These are phyloP conservation scores for Leccinum obscurum DNA, from an alignment of 768 basidiomycete species.

Conservation along the genomic window DNA sequence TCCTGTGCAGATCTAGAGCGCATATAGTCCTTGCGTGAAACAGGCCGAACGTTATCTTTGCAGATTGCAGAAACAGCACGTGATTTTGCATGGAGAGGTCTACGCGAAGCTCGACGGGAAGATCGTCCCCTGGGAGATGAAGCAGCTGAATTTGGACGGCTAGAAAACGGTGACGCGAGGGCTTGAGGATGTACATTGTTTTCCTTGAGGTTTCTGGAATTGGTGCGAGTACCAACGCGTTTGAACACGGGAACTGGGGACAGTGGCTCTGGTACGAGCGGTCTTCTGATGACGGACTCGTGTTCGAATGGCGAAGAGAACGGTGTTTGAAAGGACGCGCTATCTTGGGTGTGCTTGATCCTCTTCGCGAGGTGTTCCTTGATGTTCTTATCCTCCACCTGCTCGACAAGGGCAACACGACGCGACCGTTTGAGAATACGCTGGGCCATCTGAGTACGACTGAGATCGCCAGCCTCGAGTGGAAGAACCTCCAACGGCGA, in stretches of 20 bases:
- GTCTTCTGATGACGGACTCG: slow-evolving; percentile 25
- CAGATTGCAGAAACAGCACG: slow-evolving; percentile 39
- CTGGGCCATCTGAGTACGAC: slow-evolving; percentile 41
- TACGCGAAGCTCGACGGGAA: slow-evolving; percentile 17
- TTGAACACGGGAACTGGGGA: slow-evolving; percentile 44
- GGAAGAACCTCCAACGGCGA: slow-evolving; percentile 33
- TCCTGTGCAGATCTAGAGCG: slow-evolving; percentile 16
- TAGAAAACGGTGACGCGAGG: slow-evolving; percentile 49
- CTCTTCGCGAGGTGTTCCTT: slow-evolving; percentile 36
- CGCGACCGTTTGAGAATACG: slow-evolving; percentile 52
- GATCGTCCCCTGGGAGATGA: slow-evolving; percentile 33
- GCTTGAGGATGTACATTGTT: slow-evolving; percentile 28
- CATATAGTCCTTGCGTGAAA: slow-evolving; percentile 30
- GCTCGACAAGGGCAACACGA: slow-evolving; percentile 30
- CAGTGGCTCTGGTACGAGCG: slow-evolving; percentile 33
- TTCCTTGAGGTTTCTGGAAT: slow-evolving; percentile 43
- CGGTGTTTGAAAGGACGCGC: slow-evolving; percentile 20
- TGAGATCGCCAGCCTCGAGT: slow-evolving; percentile 32
- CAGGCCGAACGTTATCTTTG: slow-evolving; percentile 17
- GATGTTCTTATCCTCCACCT: slow-evolving; percentile 22
- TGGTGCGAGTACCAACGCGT: slow-evolving; percentile 38
- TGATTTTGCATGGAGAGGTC: slow-evolving; percentile 34
- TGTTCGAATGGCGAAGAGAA: slow-evolving; percentile 25
- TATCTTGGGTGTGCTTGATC: slow-evolving; percentile 27
- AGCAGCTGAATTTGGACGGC: slow-evolving; percentile 42